Conservation (phyloP, 192 early-diverging fungal species). For the Martensiomyces pterosporus region DNA sequence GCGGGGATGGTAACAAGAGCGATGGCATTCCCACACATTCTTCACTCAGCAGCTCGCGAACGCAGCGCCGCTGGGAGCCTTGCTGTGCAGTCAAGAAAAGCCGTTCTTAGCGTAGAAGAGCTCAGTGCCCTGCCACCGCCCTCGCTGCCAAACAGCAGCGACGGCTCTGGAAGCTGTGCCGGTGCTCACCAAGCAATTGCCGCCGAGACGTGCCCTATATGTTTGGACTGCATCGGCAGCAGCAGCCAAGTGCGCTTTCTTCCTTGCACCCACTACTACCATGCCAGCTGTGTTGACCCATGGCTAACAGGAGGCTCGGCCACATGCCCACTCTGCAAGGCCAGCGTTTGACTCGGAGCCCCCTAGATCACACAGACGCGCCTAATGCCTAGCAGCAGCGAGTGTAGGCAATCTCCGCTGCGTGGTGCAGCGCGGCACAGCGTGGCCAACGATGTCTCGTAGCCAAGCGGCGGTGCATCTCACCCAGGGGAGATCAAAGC, state of each 20-base stretch:
- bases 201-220: not conserved
- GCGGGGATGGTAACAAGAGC: too few species aligned
- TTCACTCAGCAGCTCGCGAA: not conserved
- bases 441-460: too few species aligned
- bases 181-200: not conserved
- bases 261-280: not conserved
- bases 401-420: not conserved
- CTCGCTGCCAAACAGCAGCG: not conserved
- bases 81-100: not conserved
- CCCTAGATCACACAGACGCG: not conserved
- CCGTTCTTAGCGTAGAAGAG: too few species aligned
- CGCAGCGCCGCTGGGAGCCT: not conserved
- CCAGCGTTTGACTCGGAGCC: not conserved
- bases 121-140: too few species aligned
- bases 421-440: too few species aligned
- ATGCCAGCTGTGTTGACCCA: not conserved
- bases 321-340: not conserved
- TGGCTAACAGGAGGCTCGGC: not conserved
- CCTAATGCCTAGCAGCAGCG: not conserved
- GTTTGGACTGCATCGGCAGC: not conserved
- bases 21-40: too few species aligned
- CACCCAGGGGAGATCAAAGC: too few species aligned
- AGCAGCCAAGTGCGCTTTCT: not conserved
- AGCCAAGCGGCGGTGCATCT: too few species aligned
- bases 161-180: too few species aligned